Percentiles rank a stretch among this genome's conserved stretches.
phyloP scores from a whole-genome alignment of 2,329 filamentous ascomycete genomes.

The Paramyrothecium sp. region DNA sequence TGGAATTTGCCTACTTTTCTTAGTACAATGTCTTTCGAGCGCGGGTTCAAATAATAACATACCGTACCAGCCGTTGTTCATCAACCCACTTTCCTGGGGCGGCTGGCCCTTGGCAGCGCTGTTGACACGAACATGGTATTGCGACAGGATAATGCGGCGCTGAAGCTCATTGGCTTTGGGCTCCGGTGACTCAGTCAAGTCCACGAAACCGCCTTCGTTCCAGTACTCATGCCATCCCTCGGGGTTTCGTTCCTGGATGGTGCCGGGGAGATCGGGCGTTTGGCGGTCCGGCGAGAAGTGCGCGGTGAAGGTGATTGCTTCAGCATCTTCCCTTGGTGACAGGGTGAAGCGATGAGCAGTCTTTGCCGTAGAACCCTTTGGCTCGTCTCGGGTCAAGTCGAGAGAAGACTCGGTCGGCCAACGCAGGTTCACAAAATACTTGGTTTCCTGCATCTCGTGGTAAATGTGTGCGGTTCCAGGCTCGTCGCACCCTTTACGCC shows the following conservation, averaged over 20 bases:
- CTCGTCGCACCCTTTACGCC: conserved; percentile 11
- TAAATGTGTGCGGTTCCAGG: conserved; percentile 25
- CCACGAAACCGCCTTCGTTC: conserved; percentile 38
- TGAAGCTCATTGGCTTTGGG: conserved; percentile 38
- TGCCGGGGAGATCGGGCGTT: conserved; percentile 18
- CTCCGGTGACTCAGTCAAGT: conserved; percentile 33
- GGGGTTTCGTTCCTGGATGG: conserved; percentile 20
- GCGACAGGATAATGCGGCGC: conserved; percentile 40
- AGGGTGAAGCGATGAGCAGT: conserved; percentile 32
- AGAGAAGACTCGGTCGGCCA: conserved; percentile 24
- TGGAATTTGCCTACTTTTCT: conserved; percentile 32
- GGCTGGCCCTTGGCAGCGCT: conserved; percentile 32
- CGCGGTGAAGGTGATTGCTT: conserved; percentile 26
- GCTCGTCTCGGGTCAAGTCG: conserved; percentile 13
- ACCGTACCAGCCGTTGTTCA: conserved; percentile 47
- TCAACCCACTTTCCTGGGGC: conserved; percentile 41
- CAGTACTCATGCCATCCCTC: conserved; percentile 33
- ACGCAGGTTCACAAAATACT: conserved; percentile 36
- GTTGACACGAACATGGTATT: conserved; percentile 42
- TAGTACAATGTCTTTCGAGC: too few species aligned
- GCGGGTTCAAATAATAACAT: not conserved
- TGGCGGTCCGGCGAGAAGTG: conserved; percentile 28
- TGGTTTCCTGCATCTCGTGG: conserved; percentile 33
- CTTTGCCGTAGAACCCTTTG: conserved; percentile 15
- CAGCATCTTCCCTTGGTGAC: conserved; percentile 5